Evolutionary conservation across 352 stramenopile genomes (phyloP).

Genomic region (Phytopythium boreale): DNA sequence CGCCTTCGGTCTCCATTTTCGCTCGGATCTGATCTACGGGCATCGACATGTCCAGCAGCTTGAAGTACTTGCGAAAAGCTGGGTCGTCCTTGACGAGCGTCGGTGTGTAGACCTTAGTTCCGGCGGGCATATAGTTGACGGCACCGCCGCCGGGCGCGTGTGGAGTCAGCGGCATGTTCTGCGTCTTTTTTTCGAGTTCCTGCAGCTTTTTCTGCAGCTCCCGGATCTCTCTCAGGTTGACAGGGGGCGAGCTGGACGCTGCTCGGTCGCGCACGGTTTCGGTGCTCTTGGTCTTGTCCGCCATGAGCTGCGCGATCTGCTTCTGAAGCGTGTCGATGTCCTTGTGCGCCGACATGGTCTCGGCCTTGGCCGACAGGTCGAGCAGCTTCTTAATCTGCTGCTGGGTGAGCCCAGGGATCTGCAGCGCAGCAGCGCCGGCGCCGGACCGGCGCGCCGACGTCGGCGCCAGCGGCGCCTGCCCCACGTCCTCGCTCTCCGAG

Average conservation of each 20-base stretch:
- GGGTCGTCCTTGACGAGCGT: conserved; percentile 72
- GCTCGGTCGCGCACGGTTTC: conserved; percentile 23
- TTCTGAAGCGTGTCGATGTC: conserved; percentile 62
- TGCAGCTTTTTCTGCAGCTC: conserved; percentile 68
- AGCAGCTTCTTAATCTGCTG: conserved; percentile 70
- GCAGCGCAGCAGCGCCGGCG: conserved; percentile 15
- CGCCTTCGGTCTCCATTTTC: conserved; percentile 77
- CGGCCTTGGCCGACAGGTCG: conserved; percentile 54
- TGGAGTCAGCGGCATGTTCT: conserved; percentile 40
- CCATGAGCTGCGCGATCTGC: conserved; percentile 78
- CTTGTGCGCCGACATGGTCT: conserved; percentile 40
- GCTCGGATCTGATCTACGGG: conserved; percentile 71
- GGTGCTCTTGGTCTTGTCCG: not conserved
- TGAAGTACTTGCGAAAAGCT: conserved; percentile 79
- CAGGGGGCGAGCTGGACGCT: conserved; percentile 27
- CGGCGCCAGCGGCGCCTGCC: conserved; percentile 13
- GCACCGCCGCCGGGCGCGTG: not conserved
- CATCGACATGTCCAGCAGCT: conserved; percentile 79
- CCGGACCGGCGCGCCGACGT: conserved; percentile 15
- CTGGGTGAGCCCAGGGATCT: conserved; percentile 51
- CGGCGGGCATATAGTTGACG: conserved; percentile 10
- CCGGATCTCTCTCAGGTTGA: conserved; percentile 75
- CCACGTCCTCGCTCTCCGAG: conserved; percentile 56
- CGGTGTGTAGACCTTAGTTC: conserved; percentile 42
- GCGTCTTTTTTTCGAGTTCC: conserved; percentile 73